phyloP scores from a whole-genome alignment of 2,329 filamentous ascomycete species.

The Pseudodiploospora longispora region DNA sequence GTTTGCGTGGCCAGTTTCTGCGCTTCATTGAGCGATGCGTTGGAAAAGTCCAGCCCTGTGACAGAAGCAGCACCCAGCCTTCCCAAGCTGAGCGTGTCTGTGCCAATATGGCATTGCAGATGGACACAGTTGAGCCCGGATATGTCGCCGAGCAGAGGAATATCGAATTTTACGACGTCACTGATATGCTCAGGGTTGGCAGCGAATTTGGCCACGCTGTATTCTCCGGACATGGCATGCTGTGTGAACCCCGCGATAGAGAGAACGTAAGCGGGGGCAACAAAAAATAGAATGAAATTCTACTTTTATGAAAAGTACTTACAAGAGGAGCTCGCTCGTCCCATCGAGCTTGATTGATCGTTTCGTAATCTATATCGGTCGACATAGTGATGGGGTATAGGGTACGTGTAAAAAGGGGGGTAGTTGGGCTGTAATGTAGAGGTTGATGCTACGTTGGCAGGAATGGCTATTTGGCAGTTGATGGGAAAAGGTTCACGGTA shows the following conservation, averaged over 20 bases:
- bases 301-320: too few relatives aligned
- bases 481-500: too few relatives aligned
- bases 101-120: slow-evolving; percentile 13
- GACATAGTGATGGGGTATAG: too few relatives aligned
- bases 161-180: slow-evolving; percentile 7
- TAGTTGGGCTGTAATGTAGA: too few relatives aligned
- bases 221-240: slow-evolving; percentile 8
- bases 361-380: slow-evolving; percentile 4
- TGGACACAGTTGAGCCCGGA: slow-evolving; percentile 8
- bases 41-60: slow-evolving; percentile 11
- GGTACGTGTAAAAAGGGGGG: too few relatives aligned
- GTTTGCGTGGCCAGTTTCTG: slow-evolving; percentile 6
- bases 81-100: slow-evolving; percentile 11
- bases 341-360: slow-evolving; percentile 7
- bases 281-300: too few relatives aligned
- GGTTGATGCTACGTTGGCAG: too few relatives aligned
- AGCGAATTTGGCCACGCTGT: slow-evolving; percentile 6
- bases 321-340: slow-evolving; percentile 10
- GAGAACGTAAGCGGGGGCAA: too few relatives aligned
- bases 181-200: slow-evolving; percentile 2
- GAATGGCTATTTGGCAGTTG: too few relatives aligned
- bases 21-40: slow-evolving; percentile 6
- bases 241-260: neutral
- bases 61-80: slow-evolving; percentile 10
- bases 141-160: slow-evolving; percentile 6